phyloP scores from a whole-genome alignment of 257 asterid genomes.

The Echium plantagineum region DNA sequence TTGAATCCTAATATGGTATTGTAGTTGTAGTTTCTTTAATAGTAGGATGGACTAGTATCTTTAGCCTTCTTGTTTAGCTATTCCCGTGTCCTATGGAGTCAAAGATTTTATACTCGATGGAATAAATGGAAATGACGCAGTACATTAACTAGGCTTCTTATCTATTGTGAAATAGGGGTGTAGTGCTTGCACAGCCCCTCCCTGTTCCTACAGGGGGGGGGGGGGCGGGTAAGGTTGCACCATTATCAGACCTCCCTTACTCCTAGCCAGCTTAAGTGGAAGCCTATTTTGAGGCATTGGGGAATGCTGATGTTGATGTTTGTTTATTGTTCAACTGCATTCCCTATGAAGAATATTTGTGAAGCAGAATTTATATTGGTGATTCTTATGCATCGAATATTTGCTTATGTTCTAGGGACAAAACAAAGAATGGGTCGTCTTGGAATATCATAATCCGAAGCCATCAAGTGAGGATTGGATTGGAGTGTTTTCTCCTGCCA shows the following conservation, averaged over 20 bases:
- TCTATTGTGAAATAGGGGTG: too few species aligned
- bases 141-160: too few species aligned
- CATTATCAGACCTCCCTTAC: too few species aligned
- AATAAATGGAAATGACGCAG: too few species aligned
- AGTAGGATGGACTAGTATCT: background rate
- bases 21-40: background rate
- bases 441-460: slow-evolving; percentile 41
- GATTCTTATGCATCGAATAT: background rate
- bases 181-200: too few species aligned
- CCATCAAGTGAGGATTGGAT: slow-evolving; percentile 80
- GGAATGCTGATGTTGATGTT: background rate
- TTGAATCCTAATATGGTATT: too few species aligned
- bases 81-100: too few species aligned
- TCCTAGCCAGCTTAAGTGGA: too few species aligned
- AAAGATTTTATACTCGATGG: too few species aligned
- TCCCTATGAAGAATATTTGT: background rate
- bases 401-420: slow-evolving; percentile 22
- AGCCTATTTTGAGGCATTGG: too few species aligned
- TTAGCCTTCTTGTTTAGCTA: background rate
- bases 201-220: too few species aligned
- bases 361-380: background rate
- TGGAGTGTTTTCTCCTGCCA: slow-evolving; percentile 91
- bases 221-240: too few species aligned
- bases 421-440: slow-evolving; percentile 56
- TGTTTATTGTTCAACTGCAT: slow-evolving; percentile 2